Conservation (phyloP, 2,329 filamentous ascomycete species). For the Cladosporium sp. region DNA sequence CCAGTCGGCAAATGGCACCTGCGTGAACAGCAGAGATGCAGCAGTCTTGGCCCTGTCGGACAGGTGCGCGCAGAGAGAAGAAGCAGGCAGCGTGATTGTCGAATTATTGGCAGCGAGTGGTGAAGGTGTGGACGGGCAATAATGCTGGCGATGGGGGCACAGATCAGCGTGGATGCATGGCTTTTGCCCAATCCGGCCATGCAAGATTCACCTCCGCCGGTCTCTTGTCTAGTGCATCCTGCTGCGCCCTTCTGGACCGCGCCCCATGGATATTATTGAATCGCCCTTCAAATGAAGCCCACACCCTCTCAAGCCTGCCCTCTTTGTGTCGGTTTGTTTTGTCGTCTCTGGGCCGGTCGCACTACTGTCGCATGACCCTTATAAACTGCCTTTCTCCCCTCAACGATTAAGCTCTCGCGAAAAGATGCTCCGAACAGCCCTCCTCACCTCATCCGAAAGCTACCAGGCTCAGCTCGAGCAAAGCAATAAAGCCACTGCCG, state of each 20-base stretch:
- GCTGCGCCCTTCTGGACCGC: slow-evolving; percentile 5
- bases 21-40: background rate
- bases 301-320: background rate
- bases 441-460: background rate
- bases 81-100: background rate
- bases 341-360: background rate
- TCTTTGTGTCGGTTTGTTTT: background rate
- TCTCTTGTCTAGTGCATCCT: slow-evolving; percentile 3
- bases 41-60: background rate
- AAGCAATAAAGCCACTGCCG: slow-evolving; percentile 14
- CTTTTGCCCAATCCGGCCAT: no score
- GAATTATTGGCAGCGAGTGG: slow-evolving; percentile 7
- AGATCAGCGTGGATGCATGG: no score
- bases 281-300: slow-evolving; percentile 2
- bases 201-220: slow-evolving; percentile 7
- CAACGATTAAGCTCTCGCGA: background rate
- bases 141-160: no score
- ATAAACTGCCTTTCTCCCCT: background rate
- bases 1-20: slow-evolving; percentile 4
- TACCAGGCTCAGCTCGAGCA: slow-evolving; percentile 1
- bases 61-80: no score
- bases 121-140: background rate
- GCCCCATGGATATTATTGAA: background rate
- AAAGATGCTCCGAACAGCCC: no score
- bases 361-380: background rate